Evolutionary conservation across 108 stramenopile species (phyloP), one percentile per base, ranked within the genome.

Genomic region (Conticribra guillardii): DNA sequence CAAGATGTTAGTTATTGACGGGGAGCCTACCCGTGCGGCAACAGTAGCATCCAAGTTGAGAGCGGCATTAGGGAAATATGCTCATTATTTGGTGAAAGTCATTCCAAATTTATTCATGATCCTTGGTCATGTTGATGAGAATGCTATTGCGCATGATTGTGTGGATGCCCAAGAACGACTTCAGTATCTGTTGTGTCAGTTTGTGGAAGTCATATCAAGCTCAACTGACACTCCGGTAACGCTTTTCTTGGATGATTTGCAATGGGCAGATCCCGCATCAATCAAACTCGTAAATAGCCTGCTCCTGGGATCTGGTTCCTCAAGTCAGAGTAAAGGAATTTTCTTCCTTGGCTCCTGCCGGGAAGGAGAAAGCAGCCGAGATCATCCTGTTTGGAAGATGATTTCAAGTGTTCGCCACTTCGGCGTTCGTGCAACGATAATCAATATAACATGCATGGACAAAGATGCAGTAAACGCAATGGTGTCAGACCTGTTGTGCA

Each of bases 311-410:
- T 41, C 37, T 41, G 8, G 37, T 41, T 41, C 11, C 37, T 41
- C 37, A 11, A 5, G n/a, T n/a, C n/a, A n/a, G n/a, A n/a, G n/a
- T n/a, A n/a, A n/a, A n/a, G n/a, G 37, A 41, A 26, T 48, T 26
- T 54, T 69, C 16, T 53, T 67, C 47, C 37, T 69, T 34, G 67
- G 74, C 15, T 74, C 32, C 47, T 75, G 47, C 21, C 58, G 67
- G 11, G 45, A 27, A 21, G 32, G 60, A 32, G 65, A 75, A 55
- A 68, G 60, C 50, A 45, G 19, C 19, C 19, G 67, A 21, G 47
- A 32, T 0, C 67, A 75, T 60, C 67, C 59, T n/a, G 23, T 75
- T 1, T 47, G 21, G 18, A 21, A 33, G 1, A 67, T 60, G 59
- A 23, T 75, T 17, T 11, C 55, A 15, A 11, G 16, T 27, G 0